Percentiles rank a stretch among this genome's conserved stretches.
Evolutionary conservation across 2,329 filamentous ascomycete genomes (phyloP).

Genomic region (Trichoderma harzianum): DNA sequence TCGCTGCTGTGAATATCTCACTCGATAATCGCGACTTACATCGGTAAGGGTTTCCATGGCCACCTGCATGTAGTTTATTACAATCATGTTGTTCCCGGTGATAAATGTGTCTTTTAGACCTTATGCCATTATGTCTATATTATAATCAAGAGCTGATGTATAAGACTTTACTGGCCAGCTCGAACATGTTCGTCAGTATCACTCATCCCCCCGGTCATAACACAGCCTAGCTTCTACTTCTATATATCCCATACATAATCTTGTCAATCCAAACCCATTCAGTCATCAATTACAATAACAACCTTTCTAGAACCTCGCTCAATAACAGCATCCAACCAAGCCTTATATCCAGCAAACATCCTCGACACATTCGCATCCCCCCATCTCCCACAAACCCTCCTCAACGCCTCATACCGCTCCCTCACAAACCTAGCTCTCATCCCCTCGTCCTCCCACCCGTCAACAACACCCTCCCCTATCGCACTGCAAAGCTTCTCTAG

Average conservation of each 20-base stretch:
- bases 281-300: background rate
- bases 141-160: background rate
- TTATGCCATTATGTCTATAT: background rate
- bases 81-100: too few species aligned
- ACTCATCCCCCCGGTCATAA: background rate
- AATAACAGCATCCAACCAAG: constrained; percentile 14
- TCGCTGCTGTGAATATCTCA: background rate
- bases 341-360: constrained; percentile 16
- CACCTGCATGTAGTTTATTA: too few species aligned
- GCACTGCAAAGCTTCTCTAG: constrained; percentile 46
- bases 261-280: background rate
- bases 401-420: constrained; percentile 15
- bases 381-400: constrained; percentile 1
- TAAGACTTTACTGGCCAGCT: background rate
- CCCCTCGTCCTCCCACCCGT: background rate
- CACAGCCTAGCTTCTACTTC: background rate
- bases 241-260: background rate
- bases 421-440: constrained; percentile 3
- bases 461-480: constrained; percentile 3
- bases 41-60: too few species aligned
- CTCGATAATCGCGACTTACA: background rate
- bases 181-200: background rate
- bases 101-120: background rate
- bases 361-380: background rate
- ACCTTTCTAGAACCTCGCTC: background rate